Evolutionary conservation across 1,284 basidiomycete genomes (phyloP), one percentile per base, ranked within the genome.

Genomic region (Moesziomyces antarcticus): DNA sequence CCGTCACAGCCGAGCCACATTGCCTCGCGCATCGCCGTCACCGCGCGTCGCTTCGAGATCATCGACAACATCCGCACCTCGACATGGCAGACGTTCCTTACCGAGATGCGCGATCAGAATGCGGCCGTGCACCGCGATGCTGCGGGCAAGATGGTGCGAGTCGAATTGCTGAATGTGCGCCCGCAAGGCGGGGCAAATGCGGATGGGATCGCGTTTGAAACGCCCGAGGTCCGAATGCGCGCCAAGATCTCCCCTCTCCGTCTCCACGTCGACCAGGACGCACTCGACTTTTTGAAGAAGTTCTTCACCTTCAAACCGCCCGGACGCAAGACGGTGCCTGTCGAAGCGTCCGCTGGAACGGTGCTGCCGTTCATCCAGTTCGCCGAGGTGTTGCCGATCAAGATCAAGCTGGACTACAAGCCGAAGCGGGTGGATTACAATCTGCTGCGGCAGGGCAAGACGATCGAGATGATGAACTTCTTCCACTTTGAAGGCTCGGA

Each of bases 401-500:
- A 87, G 72, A 86, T 99, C 75, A 98, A 97, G 86, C 87, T 99
- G 10, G 96, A 99, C 84, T 99, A 99, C 85, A 99, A 99, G 85
- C 96, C 97, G 48, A 93, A 97, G 65, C 90, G 95, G 5, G 94
- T 99, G 24, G 93, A 99, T 84, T 97, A 97, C 84, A 87, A 90
- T 62, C 86, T 98, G 50, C 50, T 82, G 16, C 89, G 91, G 18
- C 91, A 95, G 77, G 97, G 97, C 14, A 90, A 89, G 82, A 94
- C 94, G 0, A 96, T 97, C 67, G 97, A 99, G 83, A 86, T 99
- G 59, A 98, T 99, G 96, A 99, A 99, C 84, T 98, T 99, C 84
- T 99, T 99, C 90, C 95, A 98, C 85, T 99, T 99, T 78, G 96
- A 99, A 78, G 96, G 93, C 0, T 92, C 96, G 3, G 96, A 97